Evolutionary conservation across 768 basidiomycete species (phyloP).

Genomic region (Leccinellum rugosiceps): DNA sequence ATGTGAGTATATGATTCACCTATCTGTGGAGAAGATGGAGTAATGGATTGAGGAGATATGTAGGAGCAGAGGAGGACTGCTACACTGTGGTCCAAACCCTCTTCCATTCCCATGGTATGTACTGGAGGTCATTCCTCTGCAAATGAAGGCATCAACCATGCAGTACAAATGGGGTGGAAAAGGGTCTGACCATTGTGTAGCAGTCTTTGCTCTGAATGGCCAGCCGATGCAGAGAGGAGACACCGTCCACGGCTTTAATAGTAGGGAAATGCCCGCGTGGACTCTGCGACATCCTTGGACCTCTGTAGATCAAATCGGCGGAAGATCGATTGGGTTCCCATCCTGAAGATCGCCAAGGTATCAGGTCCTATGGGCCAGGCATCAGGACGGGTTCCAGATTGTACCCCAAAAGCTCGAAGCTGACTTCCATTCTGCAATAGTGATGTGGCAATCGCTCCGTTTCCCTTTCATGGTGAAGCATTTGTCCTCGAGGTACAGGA

Average conservation of each 20-base stretch:
- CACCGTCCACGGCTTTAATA: slow-evolving; percentile 7
- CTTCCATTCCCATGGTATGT: slow-evolving; percentile 53
- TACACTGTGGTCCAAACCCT: slow-evolving; percentile 30
- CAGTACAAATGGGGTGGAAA: slow-evolving; percentile 29
- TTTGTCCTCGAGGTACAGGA: slow-evolving; percentile 2
- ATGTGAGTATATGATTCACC: not conserved
- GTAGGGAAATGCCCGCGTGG: not conserved
- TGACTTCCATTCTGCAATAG: slow-evolving; percentile 3
- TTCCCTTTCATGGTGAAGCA: slow-evolving; percentile 1
- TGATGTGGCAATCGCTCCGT: not conserved
- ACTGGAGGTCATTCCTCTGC: slow-evolving; percentile 25
- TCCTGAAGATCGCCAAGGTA: not conserved
- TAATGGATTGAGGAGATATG: not conserved
- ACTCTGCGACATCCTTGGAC: not conserved
- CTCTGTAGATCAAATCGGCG: slow-evolving; percentile 4
- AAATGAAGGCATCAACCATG: slow-evolving; percentile 28
- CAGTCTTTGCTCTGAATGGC: slow-evolving; percentile 12
- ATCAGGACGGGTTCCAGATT: not conserved
- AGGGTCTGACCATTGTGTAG: slow-evolving; percentile 29
- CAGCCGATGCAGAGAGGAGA: not conserved
- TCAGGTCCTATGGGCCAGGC: not conserved
- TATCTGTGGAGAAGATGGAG: not conserved
- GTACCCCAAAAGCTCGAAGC: not conserved
- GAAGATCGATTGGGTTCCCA: not conserved
- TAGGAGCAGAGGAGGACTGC: slow-evolving; percentile 4